phyloP scores from a whole-genome alignment of 495 filamentous ascomycete species.

The Pseudotulostoma volvatum region DNA sequence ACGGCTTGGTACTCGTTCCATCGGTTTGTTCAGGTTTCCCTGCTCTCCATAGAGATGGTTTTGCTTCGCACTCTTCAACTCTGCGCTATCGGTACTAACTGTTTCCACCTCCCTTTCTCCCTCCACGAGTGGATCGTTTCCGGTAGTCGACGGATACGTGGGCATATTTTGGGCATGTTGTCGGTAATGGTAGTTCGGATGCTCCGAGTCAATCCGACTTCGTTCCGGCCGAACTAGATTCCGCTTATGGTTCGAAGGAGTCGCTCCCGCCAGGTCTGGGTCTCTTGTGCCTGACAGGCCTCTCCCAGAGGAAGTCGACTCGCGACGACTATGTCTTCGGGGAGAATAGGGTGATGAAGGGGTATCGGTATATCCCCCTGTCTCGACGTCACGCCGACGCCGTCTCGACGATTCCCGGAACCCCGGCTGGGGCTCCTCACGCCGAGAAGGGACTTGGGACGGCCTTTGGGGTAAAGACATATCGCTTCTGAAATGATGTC shows the following conservation, averaged over 20 bases:
- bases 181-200: constrained; percentile 88
- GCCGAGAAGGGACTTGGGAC: constrained; percentile 34
- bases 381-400: constrained; percentile 51
- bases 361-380: constrained; percentile 35
- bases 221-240: constrained; percentile 82
- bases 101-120: constrained; percentile 43
- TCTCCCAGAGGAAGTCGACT: constrained; percentile 17
- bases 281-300: constrained; percentile 21
- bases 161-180: constrained; percentile 80
- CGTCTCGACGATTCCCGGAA: constrained; percentile 56
- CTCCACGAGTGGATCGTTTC: constrained; percentile 74
- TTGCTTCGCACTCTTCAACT: constrained; percentile 30
- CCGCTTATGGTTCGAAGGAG: constrained; percentile 42
- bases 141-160: constrained; percentile 74
- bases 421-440: constrained; percentile 36
- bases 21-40: constrained; percentile 30
- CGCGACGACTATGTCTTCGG: constrained; percentile 18
- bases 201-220: constrained; percentile 58
- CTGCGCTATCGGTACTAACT: constrained; percentile 36
- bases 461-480: constrained; percentile 60
- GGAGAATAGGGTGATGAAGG: constrained; percentile 20
- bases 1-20: constrained; percentile 27
- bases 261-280: constrained; percentile 17
- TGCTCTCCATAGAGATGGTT: constrained; percentile 19
- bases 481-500: constrained; percentile 2